Conservation (phyloP, 2,329 filamentous ascomycete species). For the Phyllosticta citriasiana region DNA sequence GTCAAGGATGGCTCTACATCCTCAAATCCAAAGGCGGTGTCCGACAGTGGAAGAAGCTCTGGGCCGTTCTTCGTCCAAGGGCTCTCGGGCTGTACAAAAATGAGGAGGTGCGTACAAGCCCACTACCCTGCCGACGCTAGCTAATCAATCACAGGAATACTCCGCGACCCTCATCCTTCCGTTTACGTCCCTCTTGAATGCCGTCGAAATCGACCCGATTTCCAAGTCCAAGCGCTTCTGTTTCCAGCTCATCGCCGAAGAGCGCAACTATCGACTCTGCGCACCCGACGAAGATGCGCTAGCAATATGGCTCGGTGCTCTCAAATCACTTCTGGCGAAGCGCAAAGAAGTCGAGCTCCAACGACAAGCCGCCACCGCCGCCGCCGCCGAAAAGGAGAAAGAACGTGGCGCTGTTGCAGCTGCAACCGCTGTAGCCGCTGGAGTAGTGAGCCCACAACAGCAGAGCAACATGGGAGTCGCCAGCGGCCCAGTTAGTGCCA, state of each 20-base stretch:
- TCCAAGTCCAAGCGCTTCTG: slow-evolving; percentile 78
- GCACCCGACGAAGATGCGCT: slow-evolving; percentile 70
- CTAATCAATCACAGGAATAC: slow-evolving; percentile 57
- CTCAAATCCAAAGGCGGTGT: slow-evolving; percentile 76
- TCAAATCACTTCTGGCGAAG: slow-evolving; percentile 76
- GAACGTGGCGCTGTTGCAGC: background rate
- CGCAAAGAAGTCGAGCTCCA: slow-evolving; percentile 41
- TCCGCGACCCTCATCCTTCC: slow-evolving; percentile 73
- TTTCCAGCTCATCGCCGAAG: slow-evolving; percentile 87
- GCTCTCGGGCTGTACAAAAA: slow-evolving; percentile 89
- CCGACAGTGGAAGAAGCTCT: slow-evolving; percentile 87
- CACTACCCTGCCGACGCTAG: background rate
- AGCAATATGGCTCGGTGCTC: slow-evolving; percentile 74
- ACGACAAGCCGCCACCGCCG: background rate
- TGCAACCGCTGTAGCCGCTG: background rate
- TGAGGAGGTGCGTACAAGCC: slow-evolving; percentile 39
- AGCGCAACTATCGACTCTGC: slow-evolving; percentile 50
- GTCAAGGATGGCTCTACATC: slow-evolving; percentile 81
- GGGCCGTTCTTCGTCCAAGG: slow-evolving; percentile 80
- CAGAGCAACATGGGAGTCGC: background rate
- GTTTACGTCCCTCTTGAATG: slow-evolving; percentile 71
- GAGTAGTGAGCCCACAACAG: background rate
- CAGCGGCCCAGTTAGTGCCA: background rate
- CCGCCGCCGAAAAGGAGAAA: background rate
- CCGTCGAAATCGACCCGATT: slow-evolving; percentile 83